Evolutionary conservation across 352 stramenopile genomes (phyloP).

Genomic region (Globisporangium mamillatum): DNA sequence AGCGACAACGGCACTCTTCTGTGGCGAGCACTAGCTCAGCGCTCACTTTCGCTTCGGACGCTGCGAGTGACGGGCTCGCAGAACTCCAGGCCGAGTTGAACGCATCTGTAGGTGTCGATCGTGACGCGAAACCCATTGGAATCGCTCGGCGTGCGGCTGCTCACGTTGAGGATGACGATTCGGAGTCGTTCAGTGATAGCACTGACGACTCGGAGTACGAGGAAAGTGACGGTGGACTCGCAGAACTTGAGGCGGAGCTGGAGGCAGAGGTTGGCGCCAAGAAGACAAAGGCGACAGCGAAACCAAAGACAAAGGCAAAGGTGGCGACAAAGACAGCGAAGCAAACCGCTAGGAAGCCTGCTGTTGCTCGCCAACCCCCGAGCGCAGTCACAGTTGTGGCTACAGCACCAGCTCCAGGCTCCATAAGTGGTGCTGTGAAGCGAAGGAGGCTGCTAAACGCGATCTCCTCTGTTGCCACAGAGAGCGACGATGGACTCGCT

Average conservation of each 20-base stretch:
- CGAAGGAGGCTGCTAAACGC: background rate
- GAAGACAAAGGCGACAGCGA: background rate
- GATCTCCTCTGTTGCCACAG: constrained; percentile 7
- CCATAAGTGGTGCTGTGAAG: background rate
- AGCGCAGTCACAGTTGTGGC: background rate
- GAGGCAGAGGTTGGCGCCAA: constrained; percentile 12
- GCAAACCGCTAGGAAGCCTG: background rate
- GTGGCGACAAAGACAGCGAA: background rate
- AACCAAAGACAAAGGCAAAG: background rate
- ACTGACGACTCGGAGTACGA: background rate
- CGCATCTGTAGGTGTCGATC: background rate
- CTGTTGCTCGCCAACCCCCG: background rate
- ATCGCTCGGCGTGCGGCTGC: background rate
- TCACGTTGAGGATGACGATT: background rate
- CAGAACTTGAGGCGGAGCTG: constrained; percentile 20
- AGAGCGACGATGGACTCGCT: constrained; percentile 13
- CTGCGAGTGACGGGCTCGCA: constrained; percentile 21
- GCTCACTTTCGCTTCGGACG: background rate
- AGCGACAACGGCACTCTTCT: background rate
- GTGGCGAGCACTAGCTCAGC: constrained; percentile 7
- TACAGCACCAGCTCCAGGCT: background rate
- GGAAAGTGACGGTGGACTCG: constrained; percentile 20
- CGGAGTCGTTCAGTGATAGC: constrained; percentile 1
- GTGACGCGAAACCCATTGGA: background rate
- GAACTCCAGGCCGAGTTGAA: constrained; percentile 36